Base-by-base conservation (phyloP, 176 grass and related monocot genomes). In the Typha latifolia region DNA sequence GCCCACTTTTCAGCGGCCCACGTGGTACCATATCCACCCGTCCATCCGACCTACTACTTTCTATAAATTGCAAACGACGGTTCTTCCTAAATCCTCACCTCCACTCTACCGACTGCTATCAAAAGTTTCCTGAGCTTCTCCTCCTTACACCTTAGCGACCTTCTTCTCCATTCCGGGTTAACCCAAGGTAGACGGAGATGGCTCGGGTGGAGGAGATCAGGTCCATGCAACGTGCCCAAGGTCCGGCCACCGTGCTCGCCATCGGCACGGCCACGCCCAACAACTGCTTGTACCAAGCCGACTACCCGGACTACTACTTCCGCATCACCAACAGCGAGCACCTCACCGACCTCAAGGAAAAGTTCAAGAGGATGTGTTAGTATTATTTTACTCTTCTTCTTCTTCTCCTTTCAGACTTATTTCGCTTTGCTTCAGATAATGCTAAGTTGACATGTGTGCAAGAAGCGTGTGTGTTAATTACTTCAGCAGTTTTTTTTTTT, bases 231-330 rank as follows among this genome's bases (percentile, higher is more conserved):
- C 76, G 92, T 12, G 88, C 92, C 4, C 62, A 83, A n/a, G 92
- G 92, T 0, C 84, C 85, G 34, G 88, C 92, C 0, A 87, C 88
- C 0, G 82, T 96, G 56, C 82, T 96, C 3, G 92, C 92, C 1
- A 91, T 96, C 69, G 92, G 92, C 0, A 96, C 92, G 4, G 92
- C 92, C 9, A 96, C 84, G 24, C 92, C 92, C 3, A 71, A 77
- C 0, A 91, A 96, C 82, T 83, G 82, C 69, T 66, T 96, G 14
- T 61, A 91, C 69, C 92, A 96, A 85, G 87, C 82, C 0, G 92
- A 96, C 79, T 96, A 91, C 85, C 82, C 92, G 0, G 92, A 91
- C 62, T 91, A 91, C 85, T 96, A 96, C 88, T 96, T 96, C 71
- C 51, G 69, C 82, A 84, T 96, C 77, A 96, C 92, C 64, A 79